Evolutionary conservation across 768 basidiomycete species (phyloP), one percentile per base, ranked within the genome.

Genomic region (Saitozyma sp.): DNA sequence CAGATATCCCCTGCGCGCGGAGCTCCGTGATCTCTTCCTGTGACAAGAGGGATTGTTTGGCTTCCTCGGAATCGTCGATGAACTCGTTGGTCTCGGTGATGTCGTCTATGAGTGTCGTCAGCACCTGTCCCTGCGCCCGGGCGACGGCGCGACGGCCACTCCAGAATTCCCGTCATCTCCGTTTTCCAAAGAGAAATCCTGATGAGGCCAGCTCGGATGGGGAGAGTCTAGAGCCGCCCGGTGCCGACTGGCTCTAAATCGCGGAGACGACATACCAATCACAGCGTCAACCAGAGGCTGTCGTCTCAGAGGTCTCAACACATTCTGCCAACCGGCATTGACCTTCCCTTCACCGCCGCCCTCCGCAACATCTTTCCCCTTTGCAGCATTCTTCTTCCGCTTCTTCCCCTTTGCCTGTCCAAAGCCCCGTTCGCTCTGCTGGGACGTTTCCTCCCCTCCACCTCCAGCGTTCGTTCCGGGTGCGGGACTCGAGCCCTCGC

Each of bases 1-100:
- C 89, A 81, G 88, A 88, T 0, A 87, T 82, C 6, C 94, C 94
- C 52, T 91, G 86, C 56, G 87, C 85, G 74, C 94, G 91, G 62
- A 97, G 80, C 8, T 84, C 83, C 71, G 89, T 86, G 54, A 99
- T 97, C 75, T 97, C 95, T 48, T 86, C 86, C 37, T 95, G 91
- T 0, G 93, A 89, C 57, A 86, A 85, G 1, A 67, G 50, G 3
- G 63, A 62, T 43, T 59, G 62, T 9, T 61, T 43, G n/a, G 51
- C 43, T 16, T 87, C 84, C 3, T 87, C 89, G 20, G 67, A 62
- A 64, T 95, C 93, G 70, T 90, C 89, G 20, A 99, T 99, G 4
- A 92, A 84, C 73, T 99, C 93, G 71, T 99, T 99, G 4, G 93
- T 99, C 1, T 94, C 95, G 56, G 90, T 89, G 11, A 94, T 97